Evolutionary conservation across 2,329 filamentous ascomycete species (phyloP).

Genomic region (Beauveria sp.): DNA sequence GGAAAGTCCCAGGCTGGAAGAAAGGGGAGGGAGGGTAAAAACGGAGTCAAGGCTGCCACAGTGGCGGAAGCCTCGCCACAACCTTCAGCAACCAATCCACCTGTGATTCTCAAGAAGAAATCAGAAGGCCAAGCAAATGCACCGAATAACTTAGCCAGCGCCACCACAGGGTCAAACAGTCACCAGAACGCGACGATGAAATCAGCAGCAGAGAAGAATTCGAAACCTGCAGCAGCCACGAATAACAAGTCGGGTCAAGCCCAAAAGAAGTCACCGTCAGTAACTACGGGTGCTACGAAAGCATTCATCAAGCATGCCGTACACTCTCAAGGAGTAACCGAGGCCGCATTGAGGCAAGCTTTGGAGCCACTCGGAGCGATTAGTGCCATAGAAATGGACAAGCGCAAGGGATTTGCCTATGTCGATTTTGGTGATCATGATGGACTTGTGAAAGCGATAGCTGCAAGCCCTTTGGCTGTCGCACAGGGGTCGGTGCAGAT

Average conservation of each 20-base stretch:
- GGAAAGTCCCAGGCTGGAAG: conserved; percentile 17
- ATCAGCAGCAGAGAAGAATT: conserved; percentile 23
- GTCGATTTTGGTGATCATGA: conserved; percentile 75
- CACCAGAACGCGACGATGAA: conserved; percentile 20
- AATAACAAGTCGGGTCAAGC: conserved; percentile 20
- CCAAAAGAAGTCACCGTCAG: conserved; percentile 26
- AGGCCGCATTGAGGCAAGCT: conserved; percentile 66
- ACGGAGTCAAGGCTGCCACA: conserved; percentile 30
- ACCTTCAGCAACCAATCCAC: conserved; percentile 22
- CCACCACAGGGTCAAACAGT: background rate
- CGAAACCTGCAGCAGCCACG: conserved; percentile 32
- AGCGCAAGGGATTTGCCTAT: conserved; percentile 90
- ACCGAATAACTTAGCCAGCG: conserved; percentile 14
- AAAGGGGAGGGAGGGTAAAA: conserved; percentile 30
- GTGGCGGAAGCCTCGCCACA: conserved; percentile 23
- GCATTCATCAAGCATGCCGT: conserved; percentile 80
- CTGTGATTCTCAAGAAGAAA: conserved; percentile 36
- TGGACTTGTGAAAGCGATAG: conserved; percentile 68
- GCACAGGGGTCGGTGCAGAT: conserved; percentile 84
- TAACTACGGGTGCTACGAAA: conserved; percentile 45
- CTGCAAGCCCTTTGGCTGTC: conserved; percentile 72
- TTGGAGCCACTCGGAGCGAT: conserved; percentile 69
- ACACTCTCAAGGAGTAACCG: conserved; percentile 84
- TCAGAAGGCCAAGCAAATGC: conserved; percentile 20
- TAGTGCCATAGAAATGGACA: conserved; percentile 81